These are phyloP conservation scores for Malassezia yamatoensis DNA, from an alignment of 1,284 basidiomycete species.

Conservation along the genomic window DNA sequence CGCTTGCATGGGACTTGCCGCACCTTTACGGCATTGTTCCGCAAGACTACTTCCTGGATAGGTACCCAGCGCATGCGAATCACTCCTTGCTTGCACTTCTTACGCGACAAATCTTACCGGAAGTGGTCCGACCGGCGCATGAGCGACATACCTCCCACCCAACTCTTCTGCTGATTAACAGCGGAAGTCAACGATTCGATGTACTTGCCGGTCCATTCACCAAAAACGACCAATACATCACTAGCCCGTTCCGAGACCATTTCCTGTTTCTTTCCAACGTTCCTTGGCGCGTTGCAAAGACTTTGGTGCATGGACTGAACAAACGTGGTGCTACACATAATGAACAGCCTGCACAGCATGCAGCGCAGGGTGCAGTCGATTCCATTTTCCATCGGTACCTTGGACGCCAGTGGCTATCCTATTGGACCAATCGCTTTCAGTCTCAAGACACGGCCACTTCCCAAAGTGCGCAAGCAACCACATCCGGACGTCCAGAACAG, in stretches of 20 bases:
- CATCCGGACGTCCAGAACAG: constrained; percentile 11
- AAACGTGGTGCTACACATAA: constrained; percentile 23
- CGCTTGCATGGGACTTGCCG: constrained; percentile 35
- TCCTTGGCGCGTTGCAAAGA: constrained; percentile 28
- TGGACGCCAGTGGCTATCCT: neutral
- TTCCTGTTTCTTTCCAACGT: constrained; percentile 41
- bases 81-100: constrained; percentile 35
- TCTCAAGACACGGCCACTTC: neutral
- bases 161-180: constrained; percentile 41
- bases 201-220: constrained; percentile 39
- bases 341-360: constrained; percentile 21
- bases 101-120: constrained; percentile 31
- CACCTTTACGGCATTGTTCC: constrained; percentile 36
- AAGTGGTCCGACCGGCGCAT: constrained; percentile 36
- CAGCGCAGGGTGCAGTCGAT: constrained; percentile 22
- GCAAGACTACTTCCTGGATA: constrained; percentile 44
- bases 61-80: constrained; percentile 26
- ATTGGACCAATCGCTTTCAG: constrained; percentile 19
- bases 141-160: constrained; percentile 20
- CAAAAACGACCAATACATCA: constrained; percentile 43
- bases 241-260: constrained; percentile 36
- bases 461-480: constrained; percentile 14
- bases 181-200: constrained; percentile 42
- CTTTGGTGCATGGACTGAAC: constrained; percentile 27
- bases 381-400: constrained; percentile 23